These are phyloP conservation scores for Hypoxylon sp. DNA, from an alignment of 2,329 filamentous ascomycete species.

Conservation along the genomic window DNA sequence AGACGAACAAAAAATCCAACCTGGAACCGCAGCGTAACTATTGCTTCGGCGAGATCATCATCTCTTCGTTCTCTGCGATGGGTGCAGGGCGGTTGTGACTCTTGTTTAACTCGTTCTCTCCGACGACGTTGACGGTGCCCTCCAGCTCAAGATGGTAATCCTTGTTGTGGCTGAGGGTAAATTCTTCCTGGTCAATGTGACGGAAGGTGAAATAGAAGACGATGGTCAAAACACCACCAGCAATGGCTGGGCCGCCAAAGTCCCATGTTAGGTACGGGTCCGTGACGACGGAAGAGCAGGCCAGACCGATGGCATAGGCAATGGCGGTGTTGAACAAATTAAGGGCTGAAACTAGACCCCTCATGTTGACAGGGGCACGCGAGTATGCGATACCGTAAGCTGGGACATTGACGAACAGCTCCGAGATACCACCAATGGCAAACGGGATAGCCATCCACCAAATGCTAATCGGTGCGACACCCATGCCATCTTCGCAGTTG, in stretches of 20 bases:
- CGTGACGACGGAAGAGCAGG: constrained; percentile 59
- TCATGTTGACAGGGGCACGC: constrained; percentile 64
- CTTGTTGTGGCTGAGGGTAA: constrained; percentile 55
- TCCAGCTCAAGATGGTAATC: constrained; percentile 54
- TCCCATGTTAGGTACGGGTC: constrained; percentile 65
- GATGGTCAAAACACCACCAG: constrained; percentile 58
- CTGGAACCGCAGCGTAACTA: constrained; percentile 29
- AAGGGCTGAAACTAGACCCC: constrained; percentile 63
- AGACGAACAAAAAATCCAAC: not conserved
- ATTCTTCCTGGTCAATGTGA: constrained; percentile 62
- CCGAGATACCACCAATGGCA: constrained; percentile 63
- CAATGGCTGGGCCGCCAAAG: constrained; percentile 62
- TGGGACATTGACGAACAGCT: constrained; percentile 65
- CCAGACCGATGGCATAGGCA: constrained; percentile 60
- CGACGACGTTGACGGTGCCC: constrained; percentile 56
- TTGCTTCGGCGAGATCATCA: constrained; percentile 54
- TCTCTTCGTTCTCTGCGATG: constrained; percentile 52
- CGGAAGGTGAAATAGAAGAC: constrained; percentile 62
- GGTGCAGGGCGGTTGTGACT: constrained; percentile 48
- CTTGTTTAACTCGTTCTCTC: constrained; percentile 58
- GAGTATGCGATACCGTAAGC: constrained; percentile 66
- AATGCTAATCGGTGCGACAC: constrained; percentile 61
- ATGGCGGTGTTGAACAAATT: constrained; percentile 62
- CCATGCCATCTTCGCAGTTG: constrained; percentile 52
- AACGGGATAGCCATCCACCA: constrained; percentile 70